These are phyloP conservation scores for Kodamaea arcana DNA, from an alignment of 1,139 yeast species.

Conservation along the genomic window DNA sequence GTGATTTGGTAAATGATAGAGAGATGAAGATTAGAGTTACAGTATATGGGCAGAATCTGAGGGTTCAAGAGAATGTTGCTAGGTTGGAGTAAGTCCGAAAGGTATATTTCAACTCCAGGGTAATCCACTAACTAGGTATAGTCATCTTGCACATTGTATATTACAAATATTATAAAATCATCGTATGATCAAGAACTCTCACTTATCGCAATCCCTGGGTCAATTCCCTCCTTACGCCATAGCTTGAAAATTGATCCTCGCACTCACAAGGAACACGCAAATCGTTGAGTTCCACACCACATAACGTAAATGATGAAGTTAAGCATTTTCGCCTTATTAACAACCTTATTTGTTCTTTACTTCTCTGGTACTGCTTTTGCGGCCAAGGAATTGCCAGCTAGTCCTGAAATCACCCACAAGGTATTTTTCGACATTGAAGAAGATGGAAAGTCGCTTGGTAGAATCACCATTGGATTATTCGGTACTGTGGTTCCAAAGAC, in stretches of 20 bases:
- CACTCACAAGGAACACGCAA: conserved; percentile 1
- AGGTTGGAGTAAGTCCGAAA: conserved; percentile 12
- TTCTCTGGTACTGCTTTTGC: conserved; percentile 17
- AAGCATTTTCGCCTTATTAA: conserved; percentile 20
- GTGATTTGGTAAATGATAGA: conserved; percentile 38
- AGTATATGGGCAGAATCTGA: conserved; percentile 14
- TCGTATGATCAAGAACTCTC: no score
- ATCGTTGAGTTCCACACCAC: no score
- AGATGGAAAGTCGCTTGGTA: conserved; percentile 70
- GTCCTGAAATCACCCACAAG: conserved; percentile 64
- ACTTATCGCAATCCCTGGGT: no score
- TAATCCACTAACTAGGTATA: no score
- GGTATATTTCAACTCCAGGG: no score
- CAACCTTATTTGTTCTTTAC: conserved; percentile 18
- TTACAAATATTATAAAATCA: no score
- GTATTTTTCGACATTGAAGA: conserved; percentile 85
- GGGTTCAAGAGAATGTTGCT: conserved; percentile 7
- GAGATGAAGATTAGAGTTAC: conserved; percentile 50
- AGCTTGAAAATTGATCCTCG: background rate
- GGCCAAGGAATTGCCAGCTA: conserved; percentile 29
- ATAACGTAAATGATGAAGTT: conserved; percentile 26
- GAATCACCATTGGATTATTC: conserved; percentile 64
- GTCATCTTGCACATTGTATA: no score
- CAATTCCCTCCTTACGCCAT: no score
- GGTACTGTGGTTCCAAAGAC: conserved; percentile 64